Base-by-base conservation (phyloP, 495 filamentous ascomycete species). In the Penicillium angulare region DNA sequence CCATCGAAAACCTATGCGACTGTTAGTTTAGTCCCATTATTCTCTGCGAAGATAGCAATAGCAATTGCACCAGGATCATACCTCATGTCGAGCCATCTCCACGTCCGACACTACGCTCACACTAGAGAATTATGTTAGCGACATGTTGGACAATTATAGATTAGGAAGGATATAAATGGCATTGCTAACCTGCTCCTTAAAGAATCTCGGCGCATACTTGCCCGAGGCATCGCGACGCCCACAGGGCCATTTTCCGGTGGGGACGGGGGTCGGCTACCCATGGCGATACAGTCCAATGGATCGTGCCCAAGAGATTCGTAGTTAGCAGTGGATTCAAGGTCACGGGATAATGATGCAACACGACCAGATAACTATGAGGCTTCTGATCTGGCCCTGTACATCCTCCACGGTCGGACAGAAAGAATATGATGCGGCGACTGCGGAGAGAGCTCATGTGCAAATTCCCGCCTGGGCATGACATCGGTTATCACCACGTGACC, bases 51-150 rank as follows among this genome's bases (percentile, higher is more conserved):
- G n/a, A n/a, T n/a, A n/a, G n/a, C n/a, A n/a, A n/a, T n/a, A n/a
- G n/a, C n/a, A n/a, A n/a, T n/a, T n/a, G n/a, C n/a, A n/a, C n/a
- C n/a, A n/a, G n/a, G n/a, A n/a, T 55, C 76, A 41, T 56, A 92
- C 90, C 79, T 97, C 92, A 64, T 96, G 88, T 38, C 92, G 90
- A 21, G 93, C 95, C 93, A 99, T 99, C 65, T 96, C 93, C n/a
- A 99, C 92, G 65, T 97, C 92, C 27, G 88, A 89, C 32, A 95
- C 82, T 57, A 96, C 83, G 68, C 89, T 95, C 33, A 86, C 74
- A 66, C 79, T 82, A 59, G 0, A 24, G 22, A 20, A 38, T 27
- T 33, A 9, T 20, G 4, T 73, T 38, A 73, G 66, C 41, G 29
- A 46, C 7, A 20, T 26, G 29, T 27, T 47, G 50, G 45, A n/a